Evolutionary conservation across 1,284 basidiomycete species (phyloP).

Genomic region (Bondarzewia mesenterica): DNA sequence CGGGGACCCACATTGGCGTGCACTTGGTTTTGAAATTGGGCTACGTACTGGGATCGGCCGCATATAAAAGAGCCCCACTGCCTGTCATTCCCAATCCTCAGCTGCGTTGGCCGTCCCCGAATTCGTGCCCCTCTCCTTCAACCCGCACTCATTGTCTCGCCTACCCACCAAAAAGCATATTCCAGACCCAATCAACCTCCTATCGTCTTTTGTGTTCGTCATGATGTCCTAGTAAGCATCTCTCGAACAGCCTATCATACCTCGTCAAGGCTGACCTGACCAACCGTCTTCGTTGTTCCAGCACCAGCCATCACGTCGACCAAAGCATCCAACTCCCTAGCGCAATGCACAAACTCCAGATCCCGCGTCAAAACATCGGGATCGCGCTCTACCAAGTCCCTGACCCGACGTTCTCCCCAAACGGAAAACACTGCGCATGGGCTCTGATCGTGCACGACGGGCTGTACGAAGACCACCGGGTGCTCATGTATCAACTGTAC

Average conservation of each 20-base stretch:
- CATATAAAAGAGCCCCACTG: no score
- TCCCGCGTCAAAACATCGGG: background rate
- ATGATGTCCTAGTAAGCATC: background rate
- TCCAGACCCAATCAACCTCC: no score
- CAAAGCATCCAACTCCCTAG: background rate
- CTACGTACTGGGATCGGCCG: no score
- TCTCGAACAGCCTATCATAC: background rate
- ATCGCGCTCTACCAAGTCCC: background rate
- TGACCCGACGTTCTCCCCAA: background rate
- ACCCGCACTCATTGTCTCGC: no score
- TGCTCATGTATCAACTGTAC: background rate
- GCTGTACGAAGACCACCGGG: background rate
- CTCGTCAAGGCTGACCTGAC: no score
- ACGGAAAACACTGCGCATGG: background rate
- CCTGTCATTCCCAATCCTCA: background rate
- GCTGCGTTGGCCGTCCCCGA: no score
- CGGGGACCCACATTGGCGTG: background rate
- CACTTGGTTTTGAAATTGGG: no score
- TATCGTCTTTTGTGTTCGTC: no score
- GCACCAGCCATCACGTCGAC: background rate
- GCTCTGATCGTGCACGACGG: background rate
- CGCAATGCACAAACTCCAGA: background rate
- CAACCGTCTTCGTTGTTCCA: background rate
- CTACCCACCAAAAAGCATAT: no score
- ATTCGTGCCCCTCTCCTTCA: no score